Percentiles rank a stretch among this genome's conserved stretches.
These are phyloP conservation scores for Triangularia verruculosa DNA, from an alignment of 2,329 filamentous ascomycete species.

Conservation along the genomic window DNA sequence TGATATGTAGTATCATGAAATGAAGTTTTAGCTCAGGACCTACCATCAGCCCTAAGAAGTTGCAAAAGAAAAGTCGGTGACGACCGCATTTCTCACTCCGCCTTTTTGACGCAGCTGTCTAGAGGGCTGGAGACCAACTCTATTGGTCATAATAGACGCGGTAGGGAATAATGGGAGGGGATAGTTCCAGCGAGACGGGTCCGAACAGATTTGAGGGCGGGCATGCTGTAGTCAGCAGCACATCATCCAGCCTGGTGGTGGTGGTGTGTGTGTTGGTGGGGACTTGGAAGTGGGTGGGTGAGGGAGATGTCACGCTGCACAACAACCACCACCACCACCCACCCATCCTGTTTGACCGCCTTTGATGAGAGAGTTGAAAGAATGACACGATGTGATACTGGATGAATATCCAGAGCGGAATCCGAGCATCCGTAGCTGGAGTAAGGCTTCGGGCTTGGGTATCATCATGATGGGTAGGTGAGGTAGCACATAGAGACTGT, in stretches of 20 bases:
- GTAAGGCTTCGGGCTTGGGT: neutral
- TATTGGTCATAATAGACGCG: slow-evolving; percentile 20
- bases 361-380: neutral
- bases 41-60: neutral
- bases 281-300: neutral
- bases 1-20: neutral
- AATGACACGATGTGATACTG: neutral
- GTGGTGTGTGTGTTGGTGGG: neutral
- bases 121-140: neutral
- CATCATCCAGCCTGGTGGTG: neutral
- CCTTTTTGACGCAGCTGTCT: neutral
- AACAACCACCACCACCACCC: neutral
- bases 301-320: neutral
- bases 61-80: slow-evolving; percentile 1
- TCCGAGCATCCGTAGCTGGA: neutral
- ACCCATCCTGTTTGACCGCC: neutral
- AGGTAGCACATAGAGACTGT: neutral
- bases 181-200: slow-evolving; percentile 10
- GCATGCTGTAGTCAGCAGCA: neutral
- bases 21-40: neutral
- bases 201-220: neutral
- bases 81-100: neutral
- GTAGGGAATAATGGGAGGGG: neutral
- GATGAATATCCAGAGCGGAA: neutral
- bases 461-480: neutral